phyloP scores from a whole-genome alignment of 2,329 filamentous ascomycete genomes.

The Cladosporium sp. region DNA sequence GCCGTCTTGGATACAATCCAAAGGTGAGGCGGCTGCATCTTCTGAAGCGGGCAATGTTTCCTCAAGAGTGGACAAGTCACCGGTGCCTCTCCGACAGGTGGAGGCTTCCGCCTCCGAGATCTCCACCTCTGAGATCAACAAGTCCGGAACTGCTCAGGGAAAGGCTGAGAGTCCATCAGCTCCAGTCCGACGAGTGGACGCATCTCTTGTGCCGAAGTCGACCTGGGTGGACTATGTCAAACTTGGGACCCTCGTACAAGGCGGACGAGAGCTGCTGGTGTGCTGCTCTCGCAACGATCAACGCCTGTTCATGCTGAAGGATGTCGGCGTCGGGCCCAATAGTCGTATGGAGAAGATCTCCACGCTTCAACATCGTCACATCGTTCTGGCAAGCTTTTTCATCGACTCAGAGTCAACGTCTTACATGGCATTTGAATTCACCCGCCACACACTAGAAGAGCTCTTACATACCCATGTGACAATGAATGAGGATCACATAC shows the following conservation, averaged over 20 bases:
- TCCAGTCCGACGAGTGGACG: not conserved
- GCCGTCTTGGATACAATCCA: not conserved
- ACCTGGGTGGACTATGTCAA: not conserved
- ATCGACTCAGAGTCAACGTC: not conserved
- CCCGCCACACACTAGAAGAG: not conserved
- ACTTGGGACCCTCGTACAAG: not conserved
- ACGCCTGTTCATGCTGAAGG: not conserved
- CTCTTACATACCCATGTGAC: not conserved
- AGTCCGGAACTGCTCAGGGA: not conserved
- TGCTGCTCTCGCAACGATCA: not conserved
- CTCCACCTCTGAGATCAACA: not conserved
- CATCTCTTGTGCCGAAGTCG: not conserved
- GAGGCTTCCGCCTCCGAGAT: not conserved
- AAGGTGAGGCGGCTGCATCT: not conserved
- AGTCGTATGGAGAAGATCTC: not conserved
- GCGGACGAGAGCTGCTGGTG: not conserved
- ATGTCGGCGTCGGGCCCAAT: not conserved
- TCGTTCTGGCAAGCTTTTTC: not conserved
- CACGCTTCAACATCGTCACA: not conserved
- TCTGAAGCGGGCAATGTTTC: not conserved
- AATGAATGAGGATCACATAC: not conserved
- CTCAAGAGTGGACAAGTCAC: not conserved
- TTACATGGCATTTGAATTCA: not conserved
- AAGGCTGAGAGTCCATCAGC: not conserved
- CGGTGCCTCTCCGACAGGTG: not conserved